Conservation (phyloP, 2,329 filamentous ascomycete species). For the Cladophialophora chaetospira region DNA sequence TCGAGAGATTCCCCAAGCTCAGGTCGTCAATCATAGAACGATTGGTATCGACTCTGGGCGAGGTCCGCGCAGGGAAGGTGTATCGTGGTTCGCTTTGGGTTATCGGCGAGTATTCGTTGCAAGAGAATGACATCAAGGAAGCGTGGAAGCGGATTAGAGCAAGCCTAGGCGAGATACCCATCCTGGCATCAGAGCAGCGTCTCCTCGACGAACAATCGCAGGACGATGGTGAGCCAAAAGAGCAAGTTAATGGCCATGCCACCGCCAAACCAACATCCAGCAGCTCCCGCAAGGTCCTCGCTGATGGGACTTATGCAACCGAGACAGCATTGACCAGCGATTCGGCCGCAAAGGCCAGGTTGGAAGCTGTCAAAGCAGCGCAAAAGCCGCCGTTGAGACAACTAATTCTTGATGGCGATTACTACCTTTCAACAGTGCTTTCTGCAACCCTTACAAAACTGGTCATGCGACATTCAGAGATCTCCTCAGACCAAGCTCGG, state of each 20-base stretch:
- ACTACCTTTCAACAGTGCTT: slow-evolving; percentile 92
- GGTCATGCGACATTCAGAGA: slow-evolving; percentile 95
- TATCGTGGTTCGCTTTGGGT: slow-evolving; percentile 98
- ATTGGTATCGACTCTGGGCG: slow-evolving; percentile 83
- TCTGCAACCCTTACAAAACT: slow-evolving; percentile 95
- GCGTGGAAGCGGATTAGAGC: slow-evolving; percentile 95
- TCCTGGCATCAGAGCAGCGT: slow-evolving; percentile 90
- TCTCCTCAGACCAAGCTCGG: slow-evolving; percentile 79
- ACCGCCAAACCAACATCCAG: slow-evolving; percentile 67
- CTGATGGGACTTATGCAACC: slow-evolving; percentile 95
- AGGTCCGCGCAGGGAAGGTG: slow-evolving; percentile 95
- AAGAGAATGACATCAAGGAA: slow-evolving; percentile 90
- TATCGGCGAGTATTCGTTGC: slow-evolving; percentile 92
- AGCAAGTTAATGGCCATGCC: slow-evolving; percentile 77
- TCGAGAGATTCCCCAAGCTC: slow-evolving; percentile 93
- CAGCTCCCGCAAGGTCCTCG: slow-evolving; percentile 86
- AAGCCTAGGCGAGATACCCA: slow-evolving; percentile 94
- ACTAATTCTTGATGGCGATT: slow-evolving; percentile 94
- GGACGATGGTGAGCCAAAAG: slow-evolving; percentile 62
- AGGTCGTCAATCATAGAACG: slow-evolving; percentile 84
- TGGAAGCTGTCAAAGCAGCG: slow-evolving; percentile 95
- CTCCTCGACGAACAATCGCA: slow-evolving; percentile 81
- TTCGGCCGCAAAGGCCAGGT: slow-evolving; percentile 81
- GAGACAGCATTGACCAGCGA: slow-evolving; percentile 94
- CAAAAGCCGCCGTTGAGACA: slow-evolving; percentile 94